Evolutionary conservation across 148 eudicot species (phyloP), one percentile per base, ranked within the genome.

Genomic region (Camellia sinensis): DNA sequence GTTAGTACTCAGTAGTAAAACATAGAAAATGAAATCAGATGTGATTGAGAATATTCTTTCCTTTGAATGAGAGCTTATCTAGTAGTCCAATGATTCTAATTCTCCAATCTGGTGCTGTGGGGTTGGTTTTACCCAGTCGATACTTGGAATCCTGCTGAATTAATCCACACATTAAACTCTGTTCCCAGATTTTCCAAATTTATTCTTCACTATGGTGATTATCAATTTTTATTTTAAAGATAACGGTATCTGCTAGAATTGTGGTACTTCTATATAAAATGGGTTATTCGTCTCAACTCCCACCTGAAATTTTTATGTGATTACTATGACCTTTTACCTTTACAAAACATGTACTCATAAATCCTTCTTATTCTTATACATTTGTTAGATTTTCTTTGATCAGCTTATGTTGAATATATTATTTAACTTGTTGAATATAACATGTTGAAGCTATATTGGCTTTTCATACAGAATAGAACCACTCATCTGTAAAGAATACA

Each of bases 401-500:
- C 29, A 50, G 72, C 46, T 65, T 50, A 65, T 65, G 44, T 48
- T 48, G 52, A 48, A 77, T 53, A 53, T 67, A 37, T 52, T 17
- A 29, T 29, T 29, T 29, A 29, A 29, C 37, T 29, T 29, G 37
- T 29, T 29, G 37, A 29, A 29, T 29, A 29, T 29, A 29, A 29
- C 37, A 29, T 29, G 17, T 18, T 65, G 61, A 81, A 70, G 43
- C 53, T 80, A 60, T 65, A 67, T 64, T 78, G 48, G 61, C 74
- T 48, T 48, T 83, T 80, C 29, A 64, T 80, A 66, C 97, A 95
- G 99, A 86, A 76, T 96, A 78, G 99, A 96, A 82, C 98, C 99
- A 60, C 91, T 96, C 59, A 75, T 96, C 56, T 96, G 98, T 85
- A 92, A 89, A 86, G 99, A 96, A 81, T 89, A 87, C 83, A 74